A percentile compares a stretch with the other conserved stretches of the same genome.
These are phyloP conservation scores for Periglandula ipomoeae DNA, from an alignment of 2,329 filamentous ascomycete genomes.

Conservation along the genomic window DNA sequence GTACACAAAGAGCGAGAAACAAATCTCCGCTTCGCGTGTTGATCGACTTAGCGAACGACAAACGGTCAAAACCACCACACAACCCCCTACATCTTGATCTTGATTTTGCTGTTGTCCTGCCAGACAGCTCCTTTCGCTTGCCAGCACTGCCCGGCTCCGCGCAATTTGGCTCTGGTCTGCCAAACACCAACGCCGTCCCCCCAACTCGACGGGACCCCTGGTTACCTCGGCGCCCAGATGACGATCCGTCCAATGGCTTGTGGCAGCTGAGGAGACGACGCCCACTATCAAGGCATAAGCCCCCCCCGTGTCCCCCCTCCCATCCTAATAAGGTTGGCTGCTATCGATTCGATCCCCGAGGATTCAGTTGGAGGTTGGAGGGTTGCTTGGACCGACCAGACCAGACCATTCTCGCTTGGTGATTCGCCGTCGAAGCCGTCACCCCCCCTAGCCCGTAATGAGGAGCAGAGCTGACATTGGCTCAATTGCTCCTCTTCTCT, in stretches of 20 bases:
- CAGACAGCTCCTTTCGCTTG: constrained; percentile 1
- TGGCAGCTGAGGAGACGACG: neutral
- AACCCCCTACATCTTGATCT: neutral
- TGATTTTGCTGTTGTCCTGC: neutral
- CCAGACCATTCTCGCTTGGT: neutral
- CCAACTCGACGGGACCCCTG: neutral
- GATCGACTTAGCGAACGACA: neutral
- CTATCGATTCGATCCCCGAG: neutral
- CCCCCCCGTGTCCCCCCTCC: neutral
- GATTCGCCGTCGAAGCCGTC: neutral
- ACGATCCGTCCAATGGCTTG: constrained; percentile 1
- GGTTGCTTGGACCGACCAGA: neutral
- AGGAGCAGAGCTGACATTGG: constrained; percentile 10
- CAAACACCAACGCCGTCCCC: neutral
- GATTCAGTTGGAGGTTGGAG: neutral
- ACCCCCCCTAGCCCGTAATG: constrained; percentile 2
- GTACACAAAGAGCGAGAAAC: neutral
- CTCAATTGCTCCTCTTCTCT: constrained; percentile 15
- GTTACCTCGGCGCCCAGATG: constrained; percentile 1
- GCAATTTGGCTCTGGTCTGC: neutral
- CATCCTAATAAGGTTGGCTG: neutral
- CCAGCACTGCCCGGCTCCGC: neutral
- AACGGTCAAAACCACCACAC: neutral
- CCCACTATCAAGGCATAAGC: neutral
- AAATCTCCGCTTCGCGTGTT: neutral